Percentiles rank a stretch among this genome's conserved stretches.
Evolutionary conservation across 176 grass and related monocot species (phyloP).

Genomic region (Lolium rigidum): DNA sequence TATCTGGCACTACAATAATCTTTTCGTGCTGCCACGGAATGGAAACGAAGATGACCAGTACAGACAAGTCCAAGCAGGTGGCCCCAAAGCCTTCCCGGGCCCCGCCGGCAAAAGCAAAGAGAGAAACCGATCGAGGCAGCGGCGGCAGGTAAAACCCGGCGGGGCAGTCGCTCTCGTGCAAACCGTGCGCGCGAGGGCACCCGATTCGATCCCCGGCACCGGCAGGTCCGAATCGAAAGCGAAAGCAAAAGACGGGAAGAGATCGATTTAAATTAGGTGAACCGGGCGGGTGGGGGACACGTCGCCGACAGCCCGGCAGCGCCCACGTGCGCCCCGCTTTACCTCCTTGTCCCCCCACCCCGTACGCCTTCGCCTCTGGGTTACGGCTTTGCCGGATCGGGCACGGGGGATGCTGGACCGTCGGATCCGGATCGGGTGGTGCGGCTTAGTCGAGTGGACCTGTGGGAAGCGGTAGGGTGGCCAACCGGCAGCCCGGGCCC

Average conservation of each 20-base stretch:
- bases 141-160: no score
- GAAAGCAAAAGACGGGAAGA: constrained; percentile 13
- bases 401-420: not conserved
- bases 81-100: not conserved
- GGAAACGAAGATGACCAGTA: no score
- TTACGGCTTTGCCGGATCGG: not conserved
- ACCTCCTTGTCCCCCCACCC: not conserved
- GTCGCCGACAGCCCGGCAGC: constrained; percentile 44
- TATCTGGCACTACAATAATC: no score
- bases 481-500: constrained; percentile 48
- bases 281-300: constrained; percentile 20
- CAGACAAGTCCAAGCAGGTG: no score
- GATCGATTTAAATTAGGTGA: not conserved
- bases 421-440: not conserved
- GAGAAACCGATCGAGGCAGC: no score
- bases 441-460: not conserved
- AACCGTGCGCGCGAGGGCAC: constrained; percentile 27
- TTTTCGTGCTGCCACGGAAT: no score
- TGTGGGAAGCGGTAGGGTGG: not conserved
- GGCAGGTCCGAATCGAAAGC: no score
- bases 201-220: constrained; percentile 21
- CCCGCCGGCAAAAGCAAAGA: not conserved
- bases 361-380: not conserved
- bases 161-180: constrained; percentile 35
- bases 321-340: constrained; percentile 42